Conservation (phyloP, 768 basidiomycete species). For the Polyporus arcularius region DNA sequence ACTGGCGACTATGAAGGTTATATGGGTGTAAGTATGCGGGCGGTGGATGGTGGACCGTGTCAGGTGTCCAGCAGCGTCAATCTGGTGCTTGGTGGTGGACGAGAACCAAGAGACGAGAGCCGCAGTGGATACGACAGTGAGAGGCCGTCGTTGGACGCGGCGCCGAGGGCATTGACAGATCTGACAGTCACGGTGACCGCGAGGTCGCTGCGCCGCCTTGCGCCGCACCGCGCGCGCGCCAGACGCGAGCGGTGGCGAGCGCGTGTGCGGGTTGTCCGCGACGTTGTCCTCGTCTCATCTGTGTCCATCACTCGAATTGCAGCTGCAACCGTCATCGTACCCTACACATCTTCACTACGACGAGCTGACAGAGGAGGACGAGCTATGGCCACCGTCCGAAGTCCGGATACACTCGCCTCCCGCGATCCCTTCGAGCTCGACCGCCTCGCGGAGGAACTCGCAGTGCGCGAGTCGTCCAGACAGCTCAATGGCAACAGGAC, state of each 20-base stretch:
- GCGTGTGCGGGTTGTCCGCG: background rate
- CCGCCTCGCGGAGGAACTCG: slow-evolving; percentile 71
- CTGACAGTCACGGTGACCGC: background rate
- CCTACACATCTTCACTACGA: no score
- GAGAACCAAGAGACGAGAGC: no score
- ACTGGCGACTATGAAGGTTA: background rate
- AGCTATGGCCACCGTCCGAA: slow-evolving; percentile 12
- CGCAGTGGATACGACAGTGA: no score
- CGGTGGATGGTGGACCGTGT: no score
- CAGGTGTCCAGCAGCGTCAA: background rate
- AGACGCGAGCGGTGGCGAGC: background rate
- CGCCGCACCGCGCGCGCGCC: no score
- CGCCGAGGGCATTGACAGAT: background rate
- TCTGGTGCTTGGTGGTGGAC: background rate
- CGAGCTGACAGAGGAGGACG: background rate
- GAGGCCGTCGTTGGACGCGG: no score
- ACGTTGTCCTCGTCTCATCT: no score
- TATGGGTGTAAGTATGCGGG: background rate
- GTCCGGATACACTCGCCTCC: slow-evolving; percentile 12
- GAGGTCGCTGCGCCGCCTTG: no score
- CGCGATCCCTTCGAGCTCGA: slow-evolving; percentile 68
- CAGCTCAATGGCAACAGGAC: background rate
- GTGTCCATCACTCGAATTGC: no score
- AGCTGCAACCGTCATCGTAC: no score
- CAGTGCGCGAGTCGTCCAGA: slow-evolving; percentile 12